Base-by-base conservation (phyloP, 306 rosid genomes). In the Cucumis sativus region DNA sequence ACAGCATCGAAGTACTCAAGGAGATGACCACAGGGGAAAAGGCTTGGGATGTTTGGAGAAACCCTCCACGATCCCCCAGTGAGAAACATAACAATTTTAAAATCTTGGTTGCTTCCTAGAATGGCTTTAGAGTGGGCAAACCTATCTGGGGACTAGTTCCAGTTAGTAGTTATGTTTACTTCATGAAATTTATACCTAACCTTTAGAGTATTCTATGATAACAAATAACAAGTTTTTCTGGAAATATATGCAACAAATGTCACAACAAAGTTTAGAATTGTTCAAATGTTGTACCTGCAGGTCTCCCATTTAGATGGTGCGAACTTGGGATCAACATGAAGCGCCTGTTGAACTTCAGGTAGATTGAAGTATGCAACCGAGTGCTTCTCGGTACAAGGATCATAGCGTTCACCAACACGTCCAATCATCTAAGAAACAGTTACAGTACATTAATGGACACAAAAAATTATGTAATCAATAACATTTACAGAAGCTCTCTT, bases 361-460 rank as follows among this genome's bases (percentile, higher is more conserved):
- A 54, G 88, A 83, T 93, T 93, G 88, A 91, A 93, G 88, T 90
- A 93, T 25, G 69, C 79, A 56, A 54, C 69, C 63, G 94, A 85
- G 79, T 91, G 92, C 51, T 20, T 77, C 88, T 91, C 92, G 0
- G 96, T 90, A 88, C 97, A 94, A 82, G 98, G 98, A 90, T 94
- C 98, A 81, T 91, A 94, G n/a, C 6, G 82, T 73, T 79, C 66
- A 77, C 76, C 66, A 70, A 90, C 75, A 65, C 69, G 89, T 54
- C 92, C 94, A 55, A 86, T 71, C 85, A 21, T 83, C 96, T 91
- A 18, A 4, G 43, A 65, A 74, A 17, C 59, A 54, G 61, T 21
- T 2, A 40, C 1, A 17, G 15, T 17, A 72, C 54, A 62, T n/a
- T 21, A 69, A 45, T 69, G 28, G 75, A 69, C 14, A 35, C 13